Conservation (phyloP, 2,329 filamentous ascomycete genomes). For the Ceratocystis smalleyi region DNA sequence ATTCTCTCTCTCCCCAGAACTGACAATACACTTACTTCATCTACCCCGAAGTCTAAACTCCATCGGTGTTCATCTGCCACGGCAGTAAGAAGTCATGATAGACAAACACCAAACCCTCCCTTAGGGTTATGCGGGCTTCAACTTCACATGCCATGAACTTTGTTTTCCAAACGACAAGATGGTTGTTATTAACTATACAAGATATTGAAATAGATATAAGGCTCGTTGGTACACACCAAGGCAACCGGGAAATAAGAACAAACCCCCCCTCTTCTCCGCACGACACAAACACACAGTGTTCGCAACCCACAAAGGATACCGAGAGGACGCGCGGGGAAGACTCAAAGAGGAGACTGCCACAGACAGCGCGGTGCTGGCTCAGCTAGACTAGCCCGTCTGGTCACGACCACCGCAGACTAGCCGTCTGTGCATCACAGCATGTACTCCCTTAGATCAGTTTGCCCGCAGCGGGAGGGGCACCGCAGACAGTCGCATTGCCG, state of each 20-base stretch:
- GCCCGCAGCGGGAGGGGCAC: conserved; percentile 3
- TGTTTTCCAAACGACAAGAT: neutral
- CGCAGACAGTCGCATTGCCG: conserved; percentile 14
- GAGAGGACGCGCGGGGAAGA: too few species aligned
- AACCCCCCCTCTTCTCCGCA: neutral
- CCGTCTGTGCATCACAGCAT: neutral
- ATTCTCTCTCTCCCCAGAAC: neutral
- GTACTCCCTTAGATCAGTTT: neutral
- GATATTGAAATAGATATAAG: neutral
- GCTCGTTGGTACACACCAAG: neutral
- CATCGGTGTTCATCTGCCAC: neutral
- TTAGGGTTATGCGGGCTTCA: neutral
- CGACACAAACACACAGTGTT: too few species aligned
- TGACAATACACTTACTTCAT: neutral
- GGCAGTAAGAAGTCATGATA: neutral
- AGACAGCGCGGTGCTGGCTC: too few species aligned
- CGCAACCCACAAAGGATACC: too few species aligned
- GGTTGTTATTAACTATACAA: neutral
- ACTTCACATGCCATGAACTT: neutral
- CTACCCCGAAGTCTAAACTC: too few species aligned
- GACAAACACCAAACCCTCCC: neutral
- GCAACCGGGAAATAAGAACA: neutral
- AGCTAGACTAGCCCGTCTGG: neutral
- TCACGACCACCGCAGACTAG: neutral
- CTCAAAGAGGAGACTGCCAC: too few species aligned